phyloP scores from a whole-genome alignment of 2,329 filamentous ascomycete species.

The Penicillium hesseltinei region DNA sequence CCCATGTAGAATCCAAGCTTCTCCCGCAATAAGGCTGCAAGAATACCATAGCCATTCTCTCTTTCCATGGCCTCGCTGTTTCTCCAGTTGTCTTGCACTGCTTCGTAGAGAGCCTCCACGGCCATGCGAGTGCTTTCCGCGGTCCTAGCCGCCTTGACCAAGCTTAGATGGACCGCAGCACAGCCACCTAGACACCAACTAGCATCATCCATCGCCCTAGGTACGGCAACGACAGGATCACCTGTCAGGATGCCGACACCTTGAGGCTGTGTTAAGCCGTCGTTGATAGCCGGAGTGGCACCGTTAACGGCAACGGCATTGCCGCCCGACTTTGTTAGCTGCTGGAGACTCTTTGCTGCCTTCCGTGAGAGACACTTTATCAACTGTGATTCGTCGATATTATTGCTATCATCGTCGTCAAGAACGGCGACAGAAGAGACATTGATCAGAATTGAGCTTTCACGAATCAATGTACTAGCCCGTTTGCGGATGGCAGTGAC shows the following conservation, averaged over 20 bases:
- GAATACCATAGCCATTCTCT: constrained; percentile 86
- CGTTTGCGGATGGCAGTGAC: constrained; percentile 82
- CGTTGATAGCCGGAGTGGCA: constrained; percentile 81
- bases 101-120: constrained; percentile 79
- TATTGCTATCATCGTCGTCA: constrained; percentile 73
- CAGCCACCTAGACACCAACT: constrained; percentile 93
- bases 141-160: constrained; percentile 73
- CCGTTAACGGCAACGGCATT: constrained; percentile 84
- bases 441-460: constrained; percentile 77
- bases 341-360: constrained; percentile 65
- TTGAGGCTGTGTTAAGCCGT: constrained; percentile 76
- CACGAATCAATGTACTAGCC: constrained; percentile 76
- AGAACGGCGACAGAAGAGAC: constrained; percentile 78
- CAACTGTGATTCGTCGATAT: constrained; percentile 68
- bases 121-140: constrained; percentile 71
- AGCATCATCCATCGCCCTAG: constrained; percentile 84
- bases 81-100: constrained; percentile 87
- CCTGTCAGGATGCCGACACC: constrained; percentile 82
- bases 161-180: constrained; percentile 76
- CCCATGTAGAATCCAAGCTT: constrained; percentile 58
- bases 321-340: constrained; percentile 69
- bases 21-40: constrained; percentile 77
- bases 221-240: constrained; percentile 74
- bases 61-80: constrained; percentile 98
- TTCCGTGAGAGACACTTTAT: constrained; percentile 72